phyloP scores from a whole-genome alignment of 2,329 filamentous ascomycete species.

The Chalaropsis thielavioides region DNA sequence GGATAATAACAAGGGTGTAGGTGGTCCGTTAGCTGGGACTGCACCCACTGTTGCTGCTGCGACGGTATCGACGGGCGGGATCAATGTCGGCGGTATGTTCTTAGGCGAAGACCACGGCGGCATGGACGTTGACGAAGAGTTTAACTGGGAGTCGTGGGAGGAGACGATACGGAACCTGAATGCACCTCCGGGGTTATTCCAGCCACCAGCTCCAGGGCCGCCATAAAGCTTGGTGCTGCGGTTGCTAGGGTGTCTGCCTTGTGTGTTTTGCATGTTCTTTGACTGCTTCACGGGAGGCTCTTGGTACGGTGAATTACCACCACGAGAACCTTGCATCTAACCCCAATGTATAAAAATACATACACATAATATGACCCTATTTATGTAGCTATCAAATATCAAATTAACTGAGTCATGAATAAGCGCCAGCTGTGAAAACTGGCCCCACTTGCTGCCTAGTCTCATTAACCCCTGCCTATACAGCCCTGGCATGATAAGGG shows the following conservation, averaged over 20 bases:
- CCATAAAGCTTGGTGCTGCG: not conserved
- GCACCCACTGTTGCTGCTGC: not conserved
- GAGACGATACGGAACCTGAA: constrained; percentile 11
- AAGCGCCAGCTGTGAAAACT: not conserved
- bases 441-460: not conserved
- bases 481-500: constrained; percentile 3
- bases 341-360: not conserved
- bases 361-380: not conserved
- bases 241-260: too few relatives aligned
- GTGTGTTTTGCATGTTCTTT: too few relatives aligned
- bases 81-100: not conserved
- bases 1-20: not conserved
- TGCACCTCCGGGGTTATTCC: not conserved
- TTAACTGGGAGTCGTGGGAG: constrained; percentile 13
- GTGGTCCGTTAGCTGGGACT: not conserved
- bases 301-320: too few relatives aligned
- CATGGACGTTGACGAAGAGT: constrained; percentile 16
- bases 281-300: too few relatives aligned
- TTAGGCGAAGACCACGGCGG: not conserved
- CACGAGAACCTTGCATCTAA: not conserved
- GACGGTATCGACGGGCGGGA: not conserved
- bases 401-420: too few relatives aligned
- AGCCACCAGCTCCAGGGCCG: constrained; percentile 8
- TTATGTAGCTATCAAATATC: not conserved
- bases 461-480: not conserved